Evolutionary conservation across 2,329 filamentous ascomycete species (phyloP), one percentile per base, ranked within the genome.

Genomic region (Fusarium sp.): DNA sequence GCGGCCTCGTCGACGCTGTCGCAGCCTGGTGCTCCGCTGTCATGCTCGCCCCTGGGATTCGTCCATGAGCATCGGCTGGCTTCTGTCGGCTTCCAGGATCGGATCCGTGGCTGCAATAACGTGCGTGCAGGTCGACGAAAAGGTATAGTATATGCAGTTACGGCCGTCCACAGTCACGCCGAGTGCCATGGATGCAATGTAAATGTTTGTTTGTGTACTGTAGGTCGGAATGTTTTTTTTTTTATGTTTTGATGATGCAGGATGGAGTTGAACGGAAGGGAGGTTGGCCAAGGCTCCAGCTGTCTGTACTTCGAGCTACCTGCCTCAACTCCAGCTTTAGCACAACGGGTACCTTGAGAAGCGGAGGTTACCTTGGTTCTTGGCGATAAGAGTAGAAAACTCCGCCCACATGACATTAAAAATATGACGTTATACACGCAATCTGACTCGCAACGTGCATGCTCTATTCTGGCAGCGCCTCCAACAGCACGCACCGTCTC

Each of bases 51-150:
- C 50, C 42, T 51, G 40, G 34, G 34, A 56, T 18, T 34, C 27
- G 36, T 40, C 23, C 44, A 53, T 55, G 38, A 57, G 58, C 58
- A 59, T 68, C 67, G 46, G 51, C 40, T 55, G 64, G 61, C 27
- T 68, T 70, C 67, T 58, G 56, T 62, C 36, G 42, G 57, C 34
- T 70, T 70, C 64, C 44, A 55, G 20, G n/a, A 51, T 54, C 61
- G 33, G 53, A 33, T 63, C 49, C 36, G 29, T 56, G 58, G 34
- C 16, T 49, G 31, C 54, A 54, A 50, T 46, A 46, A 57, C 34
- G 29, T 53, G 42, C 50, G 50, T 64, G 67, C 20, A 60, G 42
- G 42, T 49, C 42, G 42, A 49, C 42, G 42, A 49, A 49, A 49
- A 27, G 42, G 42, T 27, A 46, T 5, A 46, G 20, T 49, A 27